These are phyloP conservation scores for Brassica cretica DNA, from an alignment of 345 rosid genomes.

Conservation along the genomic window DNA sequence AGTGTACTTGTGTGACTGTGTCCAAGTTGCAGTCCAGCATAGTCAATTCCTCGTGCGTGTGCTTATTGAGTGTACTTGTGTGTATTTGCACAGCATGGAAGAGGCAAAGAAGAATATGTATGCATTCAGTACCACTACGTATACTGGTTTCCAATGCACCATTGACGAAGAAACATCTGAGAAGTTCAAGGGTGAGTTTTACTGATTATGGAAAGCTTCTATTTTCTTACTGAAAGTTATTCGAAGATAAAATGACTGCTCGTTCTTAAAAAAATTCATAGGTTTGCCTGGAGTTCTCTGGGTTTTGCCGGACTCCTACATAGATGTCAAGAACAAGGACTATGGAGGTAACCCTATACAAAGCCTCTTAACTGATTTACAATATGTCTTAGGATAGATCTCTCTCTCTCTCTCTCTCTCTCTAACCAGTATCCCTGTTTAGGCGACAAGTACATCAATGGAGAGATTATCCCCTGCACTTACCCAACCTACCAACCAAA, in stretches of 20 bases:
- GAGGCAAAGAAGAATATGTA: conserved; percentile 97
- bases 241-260: too few relatives aligned
- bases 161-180: conserved; percentile 81
- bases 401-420: background rate
- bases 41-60: background rate
- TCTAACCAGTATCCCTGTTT: background rate
- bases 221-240: background rate
- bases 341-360: background rate
- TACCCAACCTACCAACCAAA: conserved; percentile 96
- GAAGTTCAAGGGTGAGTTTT: conserved; percentile 82
- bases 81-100: conserved; percentile 63
- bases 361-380: background rate
- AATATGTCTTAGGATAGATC: background rate
- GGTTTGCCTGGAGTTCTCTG: background rate
- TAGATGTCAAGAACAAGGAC: background rate
- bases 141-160: conserved; percentile 94
- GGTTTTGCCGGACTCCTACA: background rate
- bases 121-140: conserved; percentile 90
- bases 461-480: conserved; percentile 88
- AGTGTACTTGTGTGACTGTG: background rate
- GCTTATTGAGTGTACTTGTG: conserved; percentile 1
- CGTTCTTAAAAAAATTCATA: background rate
- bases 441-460: conserved; percentile 95
- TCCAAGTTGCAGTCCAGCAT: conserved; percentile 44
- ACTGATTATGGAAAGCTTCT: background rate